Conservation (phyloP, 768 basidiomycete genomes). For the Leccinum olivaceopallidum region DNA sequence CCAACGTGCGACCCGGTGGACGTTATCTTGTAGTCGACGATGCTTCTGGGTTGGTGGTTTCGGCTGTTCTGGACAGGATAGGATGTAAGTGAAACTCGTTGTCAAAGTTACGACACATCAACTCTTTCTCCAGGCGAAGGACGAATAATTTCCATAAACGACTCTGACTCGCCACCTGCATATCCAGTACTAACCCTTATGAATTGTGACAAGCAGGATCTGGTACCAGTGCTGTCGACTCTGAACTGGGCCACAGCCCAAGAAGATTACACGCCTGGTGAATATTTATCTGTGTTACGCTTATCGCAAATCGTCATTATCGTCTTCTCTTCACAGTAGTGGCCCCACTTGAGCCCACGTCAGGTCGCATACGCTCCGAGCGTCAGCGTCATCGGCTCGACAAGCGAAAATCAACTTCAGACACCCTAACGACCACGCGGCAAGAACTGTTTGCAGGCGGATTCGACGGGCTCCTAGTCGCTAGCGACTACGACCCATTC, state of each 20-base stretch:
- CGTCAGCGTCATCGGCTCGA: slow-evolving; percentile 68
- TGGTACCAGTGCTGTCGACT: slow-evolving; percentile 57
- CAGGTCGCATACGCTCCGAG: slow-evolving; percentile 65
- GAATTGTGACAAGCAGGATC: slow-evolving; percentile 70
- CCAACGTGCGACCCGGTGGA: slow-evolving; percentile 85
- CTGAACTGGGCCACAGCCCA: slow-evolving; percentile 93
- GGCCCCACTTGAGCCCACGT: slow-evolving; percentile 57
- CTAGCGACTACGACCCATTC: slow-evolving; percentile 82
- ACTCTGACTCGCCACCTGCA: slow-evolving; percentile 90
- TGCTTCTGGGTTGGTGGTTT: slow-evolving; percentile 84
- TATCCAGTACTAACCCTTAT: slow-evolving; percentile 81
- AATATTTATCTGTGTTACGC: slow-evolving; percentile 14
- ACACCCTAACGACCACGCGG: slow-evolving; percentile 60
- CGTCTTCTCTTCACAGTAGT: slow-evolving; percentile 41
- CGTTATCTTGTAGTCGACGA: slow-evolving; percentile 90
- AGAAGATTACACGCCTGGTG: slow-evolving; percentile 71
- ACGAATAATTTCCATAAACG: slow-evolving; percentile 78
- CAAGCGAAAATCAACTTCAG: slow-evolving; percentile 74
- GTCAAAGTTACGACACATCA: not conserved
- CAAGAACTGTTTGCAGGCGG: slow-evolving; percentile 84
- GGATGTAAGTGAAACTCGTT: slow-evolving; percentile 54
- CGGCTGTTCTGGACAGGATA: slow-evolving; percentile 82
- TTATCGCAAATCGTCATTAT: slow-evolving; percentile 4
- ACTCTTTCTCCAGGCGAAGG: slow-evolving; percentile 60
- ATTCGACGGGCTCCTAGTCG: slow-evolving; percentile 88